Evolutionary conservation across 2,329 filamentous ascomycete species (phyloP).

Genomic region (Ophiognomonia clavigignenti-juglandacearum): DNA sequence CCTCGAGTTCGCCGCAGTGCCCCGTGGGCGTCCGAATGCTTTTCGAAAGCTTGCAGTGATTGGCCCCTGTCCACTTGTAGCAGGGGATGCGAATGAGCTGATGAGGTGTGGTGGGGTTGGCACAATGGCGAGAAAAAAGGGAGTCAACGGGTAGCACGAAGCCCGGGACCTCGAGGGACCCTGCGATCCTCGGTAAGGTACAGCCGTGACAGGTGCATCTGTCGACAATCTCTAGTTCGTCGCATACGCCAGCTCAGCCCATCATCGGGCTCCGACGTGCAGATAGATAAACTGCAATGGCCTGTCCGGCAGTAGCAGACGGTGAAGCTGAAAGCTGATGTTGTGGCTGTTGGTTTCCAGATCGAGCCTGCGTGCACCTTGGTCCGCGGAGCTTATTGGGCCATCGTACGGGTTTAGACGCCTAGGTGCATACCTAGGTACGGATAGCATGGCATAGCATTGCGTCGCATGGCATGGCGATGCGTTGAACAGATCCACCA

Average conservation of each 20-base stretch:
- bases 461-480: constrained; percentile 5
- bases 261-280: no score
- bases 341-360: constrained; percentile 8
- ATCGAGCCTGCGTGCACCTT: constrained; percentile 1
- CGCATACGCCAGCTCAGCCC: no score
- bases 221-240: no score
- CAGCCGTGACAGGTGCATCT: no score
- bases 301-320: not conserved
- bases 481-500: not conserved
- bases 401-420: not conserved
- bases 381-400: not conserved
- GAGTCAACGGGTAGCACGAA: not conserved
- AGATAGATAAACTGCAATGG: no score
- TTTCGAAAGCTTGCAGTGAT: no score
- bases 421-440: not conserved
- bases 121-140: not conserved
- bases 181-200: no score
- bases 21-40: constrained; percentile 8
- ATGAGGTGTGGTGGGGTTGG: not conserved
- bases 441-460: constrained; percentile 8
- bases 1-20: not conserved
- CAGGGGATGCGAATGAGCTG: not conserved
- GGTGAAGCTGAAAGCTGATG: not conserved
- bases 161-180: not conserved
- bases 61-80: constrained; percentile 9